Percentiles rank a stretch among this genome's conserved stretches.
Conservation (phyloP, 768 basidiomycete genomes). For the Coprinellus aureogranulatus region DNA sequence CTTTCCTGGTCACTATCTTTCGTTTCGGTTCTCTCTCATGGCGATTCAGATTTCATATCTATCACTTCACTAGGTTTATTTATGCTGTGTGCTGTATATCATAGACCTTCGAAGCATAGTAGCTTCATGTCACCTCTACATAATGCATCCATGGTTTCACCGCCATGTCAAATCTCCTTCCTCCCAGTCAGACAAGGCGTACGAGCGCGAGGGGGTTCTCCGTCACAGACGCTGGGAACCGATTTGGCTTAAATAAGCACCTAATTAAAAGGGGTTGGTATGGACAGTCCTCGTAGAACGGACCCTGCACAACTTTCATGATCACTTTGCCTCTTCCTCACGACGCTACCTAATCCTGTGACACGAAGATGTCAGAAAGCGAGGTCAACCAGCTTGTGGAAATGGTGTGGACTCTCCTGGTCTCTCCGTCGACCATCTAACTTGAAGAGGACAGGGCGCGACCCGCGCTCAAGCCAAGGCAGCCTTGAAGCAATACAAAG, state of each 20-base stretch:
- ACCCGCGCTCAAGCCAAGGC: conserved; percentile 77
- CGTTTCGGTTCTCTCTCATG: background rate
- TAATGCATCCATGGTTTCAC: background rate
- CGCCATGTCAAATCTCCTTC: no score
- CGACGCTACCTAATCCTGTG: background rate
- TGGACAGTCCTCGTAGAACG: background rate
- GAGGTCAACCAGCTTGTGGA: conserved; percentile 57
- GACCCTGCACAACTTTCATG: background rate
- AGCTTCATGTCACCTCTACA: background rate
- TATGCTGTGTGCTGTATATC: conserved; percentile 1
- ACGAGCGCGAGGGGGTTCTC: no score
- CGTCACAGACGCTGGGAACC: no score
- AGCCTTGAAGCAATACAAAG: conserved; percentile 76
- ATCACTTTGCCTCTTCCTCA: background rate
- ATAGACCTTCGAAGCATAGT: background rate
- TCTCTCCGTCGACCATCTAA: background rate
- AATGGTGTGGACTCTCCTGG: conserved; percentile 24
- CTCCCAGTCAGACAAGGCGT: no score
- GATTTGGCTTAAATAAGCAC: background rate
- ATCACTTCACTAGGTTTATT: no score
- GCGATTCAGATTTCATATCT: background rate
- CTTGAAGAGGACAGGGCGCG: conserved; percentile 60
- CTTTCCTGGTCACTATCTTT: conserved; percentile 1
- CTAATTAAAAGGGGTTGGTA: background rate
- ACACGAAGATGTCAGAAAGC: conserved; percentile 38